Conservation (phyloP, 2,329 filamentous ascomycete species). For the Sporothrix brasiliensis region DNA sequence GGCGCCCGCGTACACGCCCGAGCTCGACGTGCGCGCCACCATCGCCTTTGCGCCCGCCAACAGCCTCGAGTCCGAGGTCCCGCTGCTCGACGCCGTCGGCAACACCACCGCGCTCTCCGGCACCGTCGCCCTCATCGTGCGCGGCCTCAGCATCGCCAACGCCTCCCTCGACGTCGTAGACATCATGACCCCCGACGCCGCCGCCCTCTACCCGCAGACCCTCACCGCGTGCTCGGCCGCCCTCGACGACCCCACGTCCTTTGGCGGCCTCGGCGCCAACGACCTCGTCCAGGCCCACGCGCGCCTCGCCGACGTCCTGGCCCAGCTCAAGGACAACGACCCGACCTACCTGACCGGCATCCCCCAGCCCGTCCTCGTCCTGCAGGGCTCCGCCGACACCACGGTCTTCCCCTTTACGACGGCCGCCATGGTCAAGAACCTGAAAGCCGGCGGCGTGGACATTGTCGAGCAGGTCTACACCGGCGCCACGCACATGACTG, state of each 20-base stretch:
- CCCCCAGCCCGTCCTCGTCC: constrained; percentile 12
- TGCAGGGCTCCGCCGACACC: constrained; percentile 23
- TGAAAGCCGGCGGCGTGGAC: constrained; percentile 27
- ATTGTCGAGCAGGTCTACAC: constrained; percentile 26
- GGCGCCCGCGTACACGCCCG: constrained; percentile 10
- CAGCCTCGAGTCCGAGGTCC: constrained; percentile 9
- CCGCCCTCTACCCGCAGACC: constrained; percentile 23
- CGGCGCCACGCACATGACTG: constrained; percentile 16
- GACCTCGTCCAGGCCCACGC: background rate
- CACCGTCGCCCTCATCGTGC: background rate
- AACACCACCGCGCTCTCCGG: constrained; percentile 7
- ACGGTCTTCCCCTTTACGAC: constrained; percentile 15
- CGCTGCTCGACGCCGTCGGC: constrained; percentile 8
- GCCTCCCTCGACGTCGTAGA: background rate
- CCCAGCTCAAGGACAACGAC: constrained; percentile 22
- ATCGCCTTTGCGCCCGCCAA: constrained; percentile 22
- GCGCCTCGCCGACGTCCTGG: background rate
- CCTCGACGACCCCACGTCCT: background rate
- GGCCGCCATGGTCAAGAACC: constrained; percentile 23
- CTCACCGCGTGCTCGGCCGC: background rate
- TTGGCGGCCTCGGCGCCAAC: constrained; percentile 1
- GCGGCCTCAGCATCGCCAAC: constrained; percentile 11
- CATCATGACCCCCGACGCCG: background rate
- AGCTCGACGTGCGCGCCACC: constrained; percentile 13
- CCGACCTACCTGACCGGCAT: constrained; percentile 1